A percentile compares a stretch with the other conserved stretches of the same genome.
These are phyloP conservation scores for Ciborinia camelliae DNA, from an alignment of 2,329 filamentous ascomycete species.

Conservation along the genomic window DNA sequence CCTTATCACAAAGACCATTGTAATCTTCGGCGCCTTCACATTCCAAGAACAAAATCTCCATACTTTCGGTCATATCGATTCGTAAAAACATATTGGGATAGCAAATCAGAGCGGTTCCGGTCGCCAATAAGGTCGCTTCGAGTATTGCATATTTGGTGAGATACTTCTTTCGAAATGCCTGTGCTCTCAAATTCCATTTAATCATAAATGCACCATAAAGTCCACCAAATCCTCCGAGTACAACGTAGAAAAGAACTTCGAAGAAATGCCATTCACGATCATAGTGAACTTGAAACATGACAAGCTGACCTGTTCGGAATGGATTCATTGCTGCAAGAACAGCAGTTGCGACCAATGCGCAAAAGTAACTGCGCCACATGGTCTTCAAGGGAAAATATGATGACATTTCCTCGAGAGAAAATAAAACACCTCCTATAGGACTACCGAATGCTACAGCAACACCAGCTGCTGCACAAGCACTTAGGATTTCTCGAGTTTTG, in stretches of 20 bases:
- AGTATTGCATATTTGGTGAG: conserved; percentile 78
- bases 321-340: conserved; percentile 95
- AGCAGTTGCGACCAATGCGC: conserved; percentile 89
- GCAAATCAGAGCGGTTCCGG: conserved; percentile 84
- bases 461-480: conserved; percentile 88
- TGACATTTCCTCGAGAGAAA: conserved; percentile 97
- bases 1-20: conserved; percentile 77
- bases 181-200: conserved; percentile 90
- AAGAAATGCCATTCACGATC: conserved; percentile 98
- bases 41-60: conserved; percentile 95
- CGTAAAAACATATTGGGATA: conserved; percentile 93
- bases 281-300: conserved; percentile 98
- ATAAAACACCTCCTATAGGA: conserved; percentile 93
- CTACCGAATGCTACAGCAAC: conserved; percentile 97
- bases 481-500: conserved; percentile 92
- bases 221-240: conserved; percentile 89
- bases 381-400: conserved; percentile 96
- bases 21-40: conserved; percentile 89
- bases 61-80: conserved; percentile 99
- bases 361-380: conserved; percentile 97
- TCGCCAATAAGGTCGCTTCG: conserved; percentile 80
- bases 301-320: conserved; percentile 91
- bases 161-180: conserved; percentile 93
- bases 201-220: conserved; percentile 96
- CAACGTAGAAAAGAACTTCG: conserved; percentile 85